A percentile compares a stretch with the other conserved stretches of the same genome.
Conservation (phyloP, 306 rosid species). For the Hippophae tibetana region DNA sequence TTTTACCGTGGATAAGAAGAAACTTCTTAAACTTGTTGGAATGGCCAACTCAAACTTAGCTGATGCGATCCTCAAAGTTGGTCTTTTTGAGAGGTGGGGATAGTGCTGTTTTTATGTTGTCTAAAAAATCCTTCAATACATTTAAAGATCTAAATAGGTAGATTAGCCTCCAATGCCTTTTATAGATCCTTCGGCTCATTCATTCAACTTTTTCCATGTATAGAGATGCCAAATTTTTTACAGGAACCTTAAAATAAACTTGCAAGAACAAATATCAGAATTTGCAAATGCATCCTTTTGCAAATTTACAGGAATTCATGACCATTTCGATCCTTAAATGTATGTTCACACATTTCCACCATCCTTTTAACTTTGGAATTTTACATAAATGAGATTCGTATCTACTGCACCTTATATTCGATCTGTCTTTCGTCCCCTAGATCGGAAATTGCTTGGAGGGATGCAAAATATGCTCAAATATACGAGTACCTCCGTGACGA, state of each 20-base stretch:
- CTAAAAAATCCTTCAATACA: background rate
- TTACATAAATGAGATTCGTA: no score
- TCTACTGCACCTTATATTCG: constrained; percentile 6
- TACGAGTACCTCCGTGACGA: constrained; percentile 78
- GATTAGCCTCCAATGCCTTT: background rate
- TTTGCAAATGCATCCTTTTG: no score
- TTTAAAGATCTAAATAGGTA: background rate
- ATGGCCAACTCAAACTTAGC: constrained; percentile 93
- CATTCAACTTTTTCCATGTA: constrained; percentile 8
- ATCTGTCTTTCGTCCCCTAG: constrained; percentile 34
- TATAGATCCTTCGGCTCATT: constrained; percentile 2
- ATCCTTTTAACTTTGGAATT: no score
- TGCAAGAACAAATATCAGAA: no score
- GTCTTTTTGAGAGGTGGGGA: constrained; percentile 84
- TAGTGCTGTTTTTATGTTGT: background rate
- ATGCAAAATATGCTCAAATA: constrained; percentile 88
- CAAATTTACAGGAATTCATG: no score
- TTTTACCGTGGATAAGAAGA: constrained; percentile 91
- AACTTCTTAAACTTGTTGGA: constrained; percentile 93
- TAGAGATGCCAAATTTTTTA: constrained; percentile 1
- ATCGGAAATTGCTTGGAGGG: constrained; percentile 97
- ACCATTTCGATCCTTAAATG: no score
- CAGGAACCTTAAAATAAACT: background rate
- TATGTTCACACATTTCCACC: no score
- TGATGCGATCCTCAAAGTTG: constrained; percentile 91